Base-by-base conservation (phyloP, 495 filamentous ascomycete genomes). In the Daldinia loculata region DNA sequence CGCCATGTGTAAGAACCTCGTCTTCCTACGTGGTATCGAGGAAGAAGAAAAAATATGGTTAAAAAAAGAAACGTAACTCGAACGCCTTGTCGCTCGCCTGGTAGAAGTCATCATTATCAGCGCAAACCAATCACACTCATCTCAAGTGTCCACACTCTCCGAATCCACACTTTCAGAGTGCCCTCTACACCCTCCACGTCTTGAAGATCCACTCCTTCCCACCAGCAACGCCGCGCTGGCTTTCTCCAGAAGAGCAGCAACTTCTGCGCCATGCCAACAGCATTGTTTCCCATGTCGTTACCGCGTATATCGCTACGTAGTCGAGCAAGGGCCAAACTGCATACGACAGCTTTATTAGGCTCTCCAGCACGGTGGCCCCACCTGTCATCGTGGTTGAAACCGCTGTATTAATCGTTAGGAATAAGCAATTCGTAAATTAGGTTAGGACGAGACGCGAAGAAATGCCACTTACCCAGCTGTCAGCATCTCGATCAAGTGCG, bases 401-500 rank as follows among this genome's bases (percentile, higher is more conserved):
- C 95, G 71, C 95, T 98, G 34, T 41, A 39, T 50, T 38, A 14
- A 50, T 24, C 29, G 51, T 74, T 48, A 72, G 73, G 27, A 5
- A 74, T 29, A 41, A 27, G 30, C n/a, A 52, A 48, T 55, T n/a
- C 8, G 9, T 29, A 51, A 34, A 56, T 32, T 27, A 1, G 4
- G 14, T 2, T 6, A 36, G 53, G 30, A 56, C n/a, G 19, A 56
- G 30, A 9, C 26, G 0, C 4, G 7, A 60, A 69, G 34, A 63
- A 14, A 56, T 1, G 29, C 24, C 38, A 81, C 89, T 80, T 83
- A 98, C 95, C 95, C 95, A 74, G 95, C 95, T 24, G 95, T 99
- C 83, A 99, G 80, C 95, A 99, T 99, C 83, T 99, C 95, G 76
- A 99, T 98, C 53, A 99, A 83, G 83, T 99, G 95, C 78, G 97